Evolutionary conservation across 495 filamentous ascomycete genomes (phyloP).

Genomic region (Penicillium soppii): DNA sequence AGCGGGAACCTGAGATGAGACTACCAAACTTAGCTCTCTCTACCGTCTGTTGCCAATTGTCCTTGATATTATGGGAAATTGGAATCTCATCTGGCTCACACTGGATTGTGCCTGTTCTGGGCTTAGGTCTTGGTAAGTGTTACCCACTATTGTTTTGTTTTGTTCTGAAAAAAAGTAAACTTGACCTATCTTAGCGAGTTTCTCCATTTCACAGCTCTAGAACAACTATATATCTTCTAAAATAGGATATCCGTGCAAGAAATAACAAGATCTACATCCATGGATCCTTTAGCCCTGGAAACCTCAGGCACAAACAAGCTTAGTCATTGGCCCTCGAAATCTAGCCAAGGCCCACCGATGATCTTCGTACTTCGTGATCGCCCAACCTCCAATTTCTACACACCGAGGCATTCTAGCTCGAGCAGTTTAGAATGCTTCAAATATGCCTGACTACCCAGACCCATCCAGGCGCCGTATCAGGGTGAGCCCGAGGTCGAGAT

Average conservation of each 20-base stretch:
- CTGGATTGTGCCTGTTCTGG: slow-evolving; percentile 56
- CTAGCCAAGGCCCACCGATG: not conserved
- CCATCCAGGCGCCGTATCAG: not conserved
- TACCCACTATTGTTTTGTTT: too few species aligned
- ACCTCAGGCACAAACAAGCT: not conserved
- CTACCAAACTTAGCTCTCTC: slow-evolving; percentile 46
- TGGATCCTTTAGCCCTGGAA: too few species aligned
- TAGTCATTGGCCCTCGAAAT: not conserved
- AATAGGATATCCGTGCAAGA: too few species aligned
- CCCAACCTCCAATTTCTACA: too few species aligned
- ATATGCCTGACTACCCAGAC: not conserved
- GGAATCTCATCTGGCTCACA: slow-evolving; percentile 49
- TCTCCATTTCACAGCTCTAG: slow-evolving; percentile 41
- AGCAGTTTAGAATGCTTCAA: not conserved
- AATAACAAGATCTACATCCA: too few species aligned
- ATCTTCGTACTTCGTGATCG: not conserved
- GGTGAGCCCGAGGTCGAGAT: slow-evolving; percentile 23
- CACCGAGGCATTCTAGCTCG: not conserved
- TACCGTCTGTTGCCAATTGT: slow-evolving; percentile 43
- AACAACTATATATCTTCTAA: too few species aligned
- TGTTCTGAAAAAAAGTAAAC: too few species aligned
- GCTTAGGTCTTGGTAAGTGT: slow-evolving; percentile 36
- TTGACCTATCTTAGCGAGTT: slow-evolving; percentile 44
- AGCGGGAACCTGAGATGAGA: slow-evolving; percentile 57
- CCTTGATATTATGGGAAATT: slow-evolving; percentile 51